Evolutionary conservation across 371 early-diverging fungal genomes (phyloP), one percentile per base, ranked within the genome.

Genomic region (Mortierella sp.): DNA sequence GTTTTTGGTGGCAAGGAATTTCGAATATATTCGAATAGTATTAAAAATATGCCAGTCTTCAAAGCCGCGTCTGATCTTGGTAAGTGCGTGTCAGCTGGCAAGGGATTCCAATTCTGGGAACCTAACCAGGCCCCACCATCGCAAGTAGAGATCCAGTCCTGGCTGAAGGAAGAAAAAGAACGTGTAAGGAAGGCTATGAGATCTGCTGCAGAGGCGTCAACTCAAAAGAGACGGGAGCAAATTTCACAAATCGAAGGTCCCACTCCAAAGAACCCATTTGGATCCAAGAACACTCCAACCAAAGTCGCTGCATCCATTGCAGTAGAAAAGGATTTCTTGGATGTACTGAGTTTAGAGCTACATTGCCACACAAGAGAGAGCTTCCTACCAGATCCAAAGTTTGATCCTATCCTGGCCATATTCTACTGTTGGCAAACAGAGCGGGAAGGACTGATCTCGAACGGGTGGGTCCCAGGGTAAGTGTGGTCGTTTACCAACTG

Each of bases 1-100:
- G 77, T 84, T 1, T 92, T 89, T 78, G 83, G 88, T 6, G 91
- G 89, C 1, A 86, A 86, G 60, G 88, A 89, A 28, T 88, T 92
- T 47, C 76, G 79, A 16, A 28, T 89, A 9, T 65, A 78, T 11
- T 87, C 87, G 1, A 76, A 76, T 7, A 71, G 72, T 0, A 32
- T 81, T 21, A 74, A 74, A n/a, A 64, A 48, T 13, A 67, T 74
- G 65, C 66, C 41, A 1, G 19, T 22, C 8, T 79, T 79, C 61
- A 74, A 67, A 21, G 32, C 70, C 0, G 13, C 16, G 1, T 38
- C 63, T 32, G 63, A 66, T 21, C 16, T 59, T 11, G 48, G 40
- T 7, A 50, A 43, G 24, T 9, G n/a, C 1, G 28, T 15, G 13
- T 7, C 16, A 7, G 62, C 21, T 0, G 78, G 73, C 16, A 32